Conservation (phyloP, 768 basidiomycete species). For the Phanerochaete carnosa region DNA sequence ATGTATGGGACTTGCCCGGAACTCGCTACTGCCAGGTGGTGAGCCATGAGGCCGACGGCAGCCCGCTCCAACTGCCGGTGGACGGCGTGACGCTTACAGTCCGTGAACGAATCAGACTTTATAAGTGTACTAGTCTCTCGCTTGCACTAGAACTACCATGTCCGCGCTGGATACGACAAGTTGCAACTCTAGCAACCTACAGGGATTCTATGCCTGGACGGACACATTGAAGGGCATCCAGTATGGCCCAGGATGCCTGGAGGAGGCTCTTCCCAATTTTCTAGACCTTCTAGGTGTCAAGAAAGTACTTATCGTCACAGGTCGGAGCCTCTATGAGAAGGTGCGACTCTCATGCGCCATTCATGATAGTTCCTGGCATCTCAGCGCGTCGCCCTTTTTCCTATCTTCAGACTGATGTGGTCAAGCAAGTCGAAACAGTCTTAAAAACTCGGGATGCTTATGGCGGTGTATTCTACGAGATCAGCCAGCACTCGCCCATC, state of each 20-base stretch:
- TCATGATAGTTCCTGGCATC: neutral
- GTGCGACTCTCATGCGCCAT: conserved; percentile 25
- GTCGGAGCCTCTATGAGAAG: conserved; percentile 65
- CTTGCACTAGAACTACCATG: conserved; percentile 2
- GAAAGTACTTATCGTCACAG: conserved; percentile 71
- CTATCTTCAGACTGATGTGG: conserved; percentile 64
- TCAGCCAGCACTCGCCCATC: conserved; percentile 71
- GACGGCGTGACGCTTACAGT: too few relatives aligned
- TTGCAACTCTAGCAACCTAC: conserved; percentile 19
- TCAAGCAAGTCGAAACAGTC: conserved; percentile 51
- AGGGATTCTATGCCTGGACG: conserved; percentile 65
- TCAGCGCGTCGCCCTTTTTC: neutral
- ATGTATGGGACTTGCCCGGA: too few relatives aligned
- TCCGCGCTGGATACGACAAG: conserved; percentile 6
- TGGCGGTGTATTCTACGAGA: conserved; percentile 67
- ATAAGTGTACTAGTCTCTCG: too few relatives aligned
- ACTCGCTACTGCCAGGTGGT: too few relatives aligned
- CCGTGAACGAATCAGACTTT: too few relatives aligned
- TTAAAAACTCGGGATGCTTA: conserved; percentile 57
- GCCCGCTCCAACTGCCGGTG: too few relatives aligned
- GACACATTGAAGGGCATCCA: conserved; percentile 65
- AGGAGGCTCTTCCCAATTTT: conserved; percentile 61
- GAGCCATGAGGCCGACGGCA: too few relatives aligned
- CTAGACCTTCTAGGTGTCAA: conserved; percentile 50
- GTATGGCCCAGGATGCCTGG: conserved; percentile 69